A percentile compares a stretch with the other conserved stretches of the same genome.
Conservation (phyloP, 805 yeast species). For the Kuraishia piskuri region DNA sequence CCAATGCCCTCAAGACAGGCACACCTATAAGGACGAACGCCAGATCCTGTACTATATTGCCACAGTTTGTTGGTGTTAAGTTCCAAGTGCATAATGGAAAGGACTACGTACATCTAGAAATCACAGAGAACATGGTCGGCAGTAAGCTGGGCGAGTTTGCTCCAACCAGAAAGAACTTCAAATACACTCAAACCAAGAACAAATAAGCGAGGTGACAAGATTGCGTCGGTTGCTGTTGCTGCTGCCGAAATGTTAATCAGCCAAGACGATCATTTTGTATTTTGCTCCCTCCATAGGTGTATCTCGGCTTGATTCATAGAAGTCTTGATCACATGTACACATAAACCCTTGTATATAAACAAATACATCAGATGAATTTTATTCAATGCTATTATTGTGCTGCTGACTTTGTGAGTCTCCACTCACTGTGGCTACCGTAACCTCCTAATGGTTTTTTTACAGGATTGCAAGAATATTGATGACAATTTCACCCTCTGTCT, state of each 20-base stretch:
- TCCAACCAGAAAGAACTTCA: conserved; percentile 83
- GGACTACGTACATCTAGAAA: conserved; percentile 80
- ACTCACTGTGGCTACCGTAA: no score
- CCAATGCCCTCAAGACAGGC: conserved; percentile 70
- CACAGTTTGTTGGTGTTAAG: conserved; percentile 90
- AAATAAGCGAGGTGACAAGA: conserved; percentile 19
- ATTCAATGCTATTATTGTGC: no score
- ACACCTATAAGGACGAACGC: conserved; percentile 95
- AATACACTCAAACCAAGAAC: conserved; percentile 72
- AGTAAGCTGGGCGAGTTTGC: conserved; percentile 92
- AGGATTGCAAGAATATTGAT: no score
- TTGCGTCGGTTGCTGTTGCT: no score
- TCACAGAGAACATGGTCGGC: conserved; percentile 96
- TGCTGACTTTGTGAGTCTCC: neutral
- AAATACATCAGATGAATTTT: no score
- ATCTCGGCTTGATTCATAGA: no score
- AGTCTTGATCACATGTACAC: neutral
- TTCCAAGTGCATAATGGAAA: conserved; percentile 96
- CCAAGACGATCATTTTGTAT: no score
- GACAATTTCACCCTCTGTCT: neutral
- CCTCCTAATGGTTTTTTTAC: no score
- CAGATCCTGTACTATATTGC: conserved; percentile 87
- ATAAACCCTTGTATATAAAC: neutral
- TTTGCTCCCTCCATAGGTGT: no score
- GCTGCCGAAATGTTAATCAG: no score